phyloP scores from a whole-genome alignment of 75 land plant species.

The Larix kaempferi region DNA sequence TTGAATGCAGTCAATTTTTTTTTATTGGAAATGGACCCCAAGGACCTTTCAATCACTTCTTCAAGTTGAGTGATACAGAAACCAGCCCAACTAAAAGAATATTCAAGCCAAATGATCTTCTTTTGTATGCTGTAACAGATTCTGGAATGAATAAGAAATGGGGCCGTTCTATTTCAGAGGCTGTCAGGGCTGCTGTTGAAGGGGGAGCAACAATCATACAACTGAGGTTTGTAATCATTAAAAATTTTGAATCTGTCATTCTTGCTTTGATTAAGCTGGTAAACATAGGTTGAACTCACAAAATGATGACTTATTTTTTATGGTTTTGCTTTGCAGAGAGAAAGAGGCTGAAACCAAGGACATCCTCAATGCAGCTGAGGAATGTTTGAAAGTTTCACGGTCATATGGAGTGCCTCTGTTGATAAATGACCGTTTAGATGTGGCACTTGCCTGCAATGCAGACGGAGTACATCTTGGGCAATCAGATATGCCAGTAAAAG shows the following conservation, averaged over 20 bases:
- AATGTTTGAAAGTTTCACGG: constrained; percentile 60
- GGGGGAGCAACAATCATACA: constrained; percentile 97
- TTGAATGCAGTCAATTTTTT: constrained; percentile 56
- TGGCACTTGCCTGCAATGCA: constrained; percentile 84
- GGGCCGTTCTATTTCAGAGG: constrained; percentile 81
- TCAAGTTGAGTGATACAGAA: constrained; percentile 25
- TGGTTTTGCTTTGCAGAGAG: constrained; percentile 52
- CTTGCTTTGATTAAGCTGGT: neutral
- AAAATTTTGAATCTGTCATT: neutral
- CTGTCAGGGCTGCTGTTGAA: constrained; percentile 80
- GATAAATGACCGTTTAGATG: constrained; percentile 83
- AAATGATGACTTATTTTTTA: neutral
- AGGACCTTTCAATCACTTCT: constrained; percentile 86
- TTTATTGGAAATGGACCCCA: constrained; percentile 74
- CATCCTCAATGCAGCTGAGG: constrained; percentile 55
- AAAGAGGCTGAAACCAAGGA: constrained; percentile 81
- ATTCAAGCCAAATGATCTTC: constrained; percentile 58
- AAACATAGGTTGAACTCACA: neutral
- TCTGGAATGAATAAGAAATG: constrained; percentile 83
- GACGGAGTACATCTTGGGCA: constrained; percentile 94
- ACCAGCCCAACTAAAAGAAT: neutral
- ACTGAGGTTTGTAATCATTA: constrained; percentile 50
- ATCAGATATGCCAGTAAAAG: constrained; percentile 68
- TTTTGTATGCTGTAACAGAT: constrained; percentile 91
- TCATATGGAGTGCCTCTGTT: constrained; percentile 58